These are phyloP conservation scores for Flaveria trinervia DNA, from an alignment of 129 eudicot species.

Conservation along the genomic window DNA sequence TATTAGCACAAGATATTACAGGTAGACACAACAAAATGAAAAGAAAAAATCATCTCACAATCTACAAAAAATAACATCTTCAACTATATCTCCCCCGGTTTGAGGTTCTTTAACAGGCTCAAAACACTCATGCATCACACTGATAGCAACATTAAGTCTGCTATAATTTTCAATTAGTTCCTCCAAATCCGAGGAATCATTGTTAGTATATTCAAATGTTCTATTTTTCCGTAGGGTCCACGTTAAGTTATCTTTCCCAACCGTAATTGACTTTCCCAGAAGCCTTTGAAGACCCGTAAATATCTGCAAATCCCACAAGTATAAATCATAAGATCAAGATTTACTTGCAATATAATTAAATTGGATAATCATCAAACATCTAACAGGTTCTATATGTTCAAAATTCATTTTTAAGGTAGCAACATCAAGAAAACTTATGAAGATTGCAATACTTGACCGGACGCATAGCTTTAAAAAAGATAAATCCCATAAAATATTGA, in stretches of 20 bases:
- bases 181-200: conserved; percentile 32
- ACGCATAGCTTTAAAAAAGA: neutral
- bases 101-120: conserved; percentile 77
- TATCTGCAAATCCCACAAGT: conserved; percentile 49
- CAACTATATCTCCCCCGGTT: conserved; percentile 67
- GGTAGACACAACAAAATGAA: neutral
- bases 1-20: conserved; percentile 10
- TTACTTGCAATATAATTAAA: neutral
- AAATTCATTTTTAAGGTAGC: neutral
- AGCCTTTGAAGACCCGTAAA: conserved; percentile 55
- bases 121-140: conserved; percentile 89
- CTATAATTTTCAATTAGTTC: conserved; percentile 47
- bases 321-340: conserved; percentile 16
- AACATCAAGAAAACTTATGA: neutral
- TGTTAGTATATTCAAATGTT: conserved; percentile 28
- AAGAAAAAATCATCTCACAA: conserved; percentile 38
- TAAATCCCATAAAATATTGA: neutral
- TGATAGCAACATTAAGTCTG: conserved; percentile 72
- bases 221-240: conserved; percentile 74
- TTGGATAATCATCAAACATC: neutral
- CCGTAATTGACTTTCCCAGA: conserved; percentile 57
- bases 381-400: neutral
- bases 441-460: too few species aligned
- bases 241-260: conserved; percentile 60
- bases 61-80: conserved; percentile 77